A percentile compares a stretch with the other conserved stretches of the same genome.
Conservation (phyloP, 1,284 basidiomycete species). For the Porphyrellus sp. region DNA sequence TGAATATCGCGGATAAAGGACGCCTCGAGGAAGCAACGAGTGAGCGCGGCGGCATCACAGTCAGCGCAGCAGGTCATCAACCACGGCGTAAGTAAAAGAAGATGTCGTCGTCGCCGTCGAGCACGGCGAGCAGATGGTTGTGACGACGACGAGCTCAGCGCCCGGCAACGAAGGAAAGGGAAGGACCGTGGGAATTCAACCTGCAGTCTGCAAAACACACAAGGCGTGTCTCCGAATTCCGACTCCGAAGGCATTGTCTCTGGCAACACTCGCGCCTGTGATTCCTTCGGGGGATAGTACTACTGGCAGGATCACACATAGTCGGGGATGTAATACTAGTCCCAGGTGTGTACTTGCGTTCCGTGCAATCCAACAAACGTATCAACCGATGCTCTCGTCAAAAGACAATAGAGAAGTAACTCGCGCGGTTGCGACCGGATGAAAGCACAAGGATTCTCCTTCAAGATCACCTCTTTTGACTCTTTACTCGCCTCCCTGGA, state of each 20-base stretch:
- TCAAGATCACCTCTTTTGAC: not conserved
- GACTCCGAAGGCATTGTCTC: conserved; percentile 18
- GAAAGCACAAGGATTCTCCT: not conserved
- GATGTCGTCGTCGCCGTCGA: conserved; percentile 23
- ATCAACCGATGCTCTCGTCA: too few species aligned
- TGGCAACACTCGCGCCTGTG: too few species aligned
- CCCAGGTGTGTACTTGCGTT: too few species aligned
- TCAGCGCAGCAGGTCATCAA: conserved; percentile 29
- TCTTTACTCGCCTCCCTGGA: not conserved
- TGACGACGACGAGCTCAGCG: conserved; percentile 26
- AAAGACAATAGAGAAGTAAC: too few species aligned
- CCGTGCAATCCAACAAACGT: too few species aligned
- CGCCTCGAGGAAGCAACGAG: conserved; percentile 34
- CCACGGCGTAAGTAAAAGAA: conserved; percentile 19
- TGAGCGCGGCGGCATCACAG: conserved; percentile 38
- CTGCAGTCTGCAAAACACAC: not conserved
- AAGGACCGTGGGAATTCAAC: conserved; percentile 28
- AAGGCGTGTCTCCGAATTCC: conserved; percentile 23
- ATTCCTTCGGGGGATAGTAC: too few species aligned
- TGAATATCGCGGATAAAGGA: conserved; percentile 38
- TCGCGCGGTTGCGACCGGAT: too few species aligned
- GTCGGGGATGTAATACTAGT: too few species aligned
- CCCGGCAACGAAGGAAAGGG: conserved; percentile 16
- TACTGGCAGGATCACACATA: too few species aligned
- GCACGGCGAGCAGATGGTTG: conserved; percentile 24